These are phyloP conservation scores for Stachybotrys elegans DNA, from an alignment of 2,329 filamentous ascomycete genomes.

Conservation along the genomic window DNA sequence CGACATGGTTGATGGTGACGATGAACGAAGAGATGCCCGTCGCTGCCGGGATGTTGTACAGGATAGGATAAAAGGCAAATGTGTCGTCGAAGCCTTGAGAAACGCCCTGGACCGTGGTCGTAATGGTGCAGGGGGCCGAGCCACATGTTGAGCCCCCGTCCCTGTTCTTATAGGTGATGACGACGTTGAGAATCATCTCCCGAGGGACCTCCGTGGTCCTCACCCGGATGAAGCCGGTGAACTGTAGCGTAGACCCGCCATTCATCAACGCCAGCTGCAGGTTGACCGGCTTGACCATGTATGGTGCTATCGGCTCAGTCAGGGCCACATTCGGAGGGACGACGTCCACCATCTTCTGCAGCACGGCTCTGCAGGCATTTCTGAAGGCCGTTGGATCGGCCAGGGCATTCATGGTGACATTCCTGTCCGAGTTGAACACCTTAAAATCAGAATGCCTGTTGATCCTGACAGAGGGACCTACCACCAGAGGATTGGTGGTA, in stretches of 20 bases:
- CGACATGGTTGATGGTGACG: conserved; percentile 42
- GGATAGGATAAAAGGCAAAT: conserved; percentile 49
- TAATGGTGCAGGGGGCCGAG: conserved; percentile 35
- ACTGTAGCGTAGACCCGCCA: conserved; percentile 40
- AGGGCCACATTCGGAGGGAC: conserved; percentile 48
- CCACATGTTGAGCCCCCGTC: conserved; percentile 43
- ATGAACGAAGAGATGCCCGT: conserved; percentile 59
- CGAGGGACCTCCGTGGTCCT: conserved; percentile 43
- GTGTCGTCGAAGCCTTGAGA: conserved; percentile 55
- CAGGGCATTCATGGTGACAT: conserved; percentile 48
- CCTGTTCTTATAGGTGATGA: conserved; percentile 52
- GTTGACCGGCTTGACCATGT: conserved; percentile 54
- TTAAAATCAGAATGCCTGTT: conserved; percentile 49
- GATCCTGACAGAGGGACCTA: conserved; percentile 39
- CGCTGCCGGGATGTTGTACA: conserved; percentile 47
- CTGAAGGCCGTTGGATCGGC: conserved; percentile 38
- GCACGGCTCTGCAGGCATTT: conserved; percentile 41
- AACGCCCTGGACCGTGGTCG: conserved; percentile 39
- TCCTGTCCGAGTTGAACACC: conserved; percentile 51
- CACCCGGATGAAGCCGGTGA: conserved; percentile 53
- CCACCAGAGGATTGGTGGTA: conserved; percentile 50
- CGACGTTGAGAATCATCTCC: conserved; percentile 39
- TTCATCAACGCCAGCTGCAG: conserved; percentile 49
- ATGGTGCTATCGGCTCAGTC: conserved; percentile 47
- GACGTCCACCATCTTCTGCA: conserved; percentile 58